phyloP scores from a whole-genome alignment of 2,329 filamentous ascomycete species.

The Xenoacremonium recifei region DNA sequence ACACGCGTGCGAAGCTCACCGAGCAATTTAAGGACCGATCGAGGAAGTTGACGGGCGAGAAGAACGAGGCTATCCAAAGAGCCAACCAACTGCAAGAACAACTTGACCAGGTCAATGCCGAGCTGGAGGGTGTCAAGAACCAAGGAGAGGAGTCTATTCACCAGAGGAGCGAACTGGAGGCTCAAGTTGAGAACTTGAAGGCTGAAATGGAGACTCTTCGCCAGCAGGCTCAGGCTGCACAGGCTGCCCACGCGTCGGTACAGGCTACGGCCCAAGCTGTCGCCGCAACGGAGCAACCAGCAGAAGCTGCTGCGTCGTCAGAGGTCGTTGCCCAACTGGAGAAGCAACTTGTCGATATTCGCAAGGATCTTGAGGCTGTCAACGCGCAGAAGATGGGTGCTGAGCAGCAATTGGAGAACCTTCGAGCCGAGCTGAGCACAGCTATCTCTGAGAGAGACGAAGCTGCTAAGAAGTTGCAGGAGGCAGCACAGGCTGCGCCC shows the following conservation, averaged over 20 bases:
- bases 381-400: conserved; percentile 66
- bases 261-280: conserved; percentile 34
- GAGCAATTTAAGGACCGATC: conserved; percentile 64
- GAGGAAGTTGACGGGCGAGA: conserved; percentile 53
- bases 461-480: conserved; percentile 43
- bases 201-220: conserved; percentile 39
- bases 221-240: conserved; percentile 34
- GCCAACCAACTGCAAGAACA: conserved; percentile 52
- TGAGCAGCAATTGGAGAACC: conserved; percentile 58
- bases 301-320: conserved; percentile 36
- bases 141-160: conserved; percentile 29
- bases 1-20: conserved; percentile 51
- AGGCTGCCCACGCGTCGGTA: conserved; percentile 35
- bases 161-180: conserved; percentile 37
- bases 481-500: conserved; percentile 17
- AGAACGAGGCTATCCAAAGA: conserved; percentile 49
- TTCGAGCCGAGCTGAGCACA: conserved; percentile 59
- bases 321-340: conserved; percentile 50
- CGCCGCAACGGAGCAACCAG: conserved; percentile 27
- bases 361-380: conserved; percentile 63
- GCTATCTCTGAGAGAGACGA: conserved; percentile 64
- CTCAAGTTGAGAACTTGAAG: conserved; percentile 44
- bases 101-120: conserved; percentile 47
- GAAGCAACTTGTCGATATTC: conserved; percentile 46
- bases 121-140: conserved; percentile 52